Base-by-base conservation (phyloP, 1,139 yeast species). In the Nadsonia commutata region DNA sequence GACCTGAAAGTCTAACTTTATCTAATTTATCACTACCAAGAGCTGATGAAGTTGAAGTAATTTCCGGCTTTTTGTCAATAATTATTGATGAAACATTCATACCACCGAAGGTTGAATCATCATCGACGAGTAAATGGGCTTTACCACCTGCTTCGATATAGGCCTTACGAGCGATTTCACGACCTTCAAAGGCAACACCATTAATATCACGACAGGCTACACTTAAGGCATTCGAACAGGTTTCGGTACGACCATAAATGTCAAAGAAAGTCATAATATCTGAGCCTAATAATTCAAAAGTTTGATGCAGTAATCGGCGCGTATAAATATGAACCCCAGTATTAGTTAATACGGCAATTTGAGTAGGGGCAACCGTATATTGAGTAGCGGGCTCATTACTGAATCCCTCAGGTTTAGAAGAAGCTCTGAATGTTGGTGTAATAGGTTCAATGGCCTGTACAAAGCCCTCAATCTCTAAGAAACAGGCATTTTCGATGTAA, bases 301-400 rank as follows among this genome's bases (percentile, higher is more conserved):
- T 72, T 57, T 80, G 74, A 56, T 80, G 88, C 1, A 95, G 88
- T 2, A 86, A 79, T 56, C 85, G 74, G 52, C 80, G 78, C 50
- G 79, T 78, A 57, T 80, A 84, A 38, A 84, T 70, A 51, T 79
- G 78, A 37, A 90, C 74, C 3, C 95, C 90, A 27, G 76, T 74
- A 52, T 76, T 78, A 1, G 97, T 88, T 54, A 90, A 66, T 2
- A 88, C 76, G 0, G 94, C 95, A 58, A 88, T 71, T 2, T 65
- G 59, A 2, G 66, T 53, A 2, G 58, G 54, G 11, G 54, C 49
- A 43, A 80, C 65, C 9, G 78, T 73, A 56, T 84, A 88, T 57
- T 88, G 96, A 19, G 88, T 78, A 1, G 95, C 94, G 55, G 82
- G 76, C 48, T 78, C 78, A 57, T 88, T 88, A 3, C 86, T 74